A percentile compares a stretch with the other conserved stretches of the same genome.
Conservation (phyloP, 1,139 yeast genomes). For the Yamadazyma sp. region DNA sequence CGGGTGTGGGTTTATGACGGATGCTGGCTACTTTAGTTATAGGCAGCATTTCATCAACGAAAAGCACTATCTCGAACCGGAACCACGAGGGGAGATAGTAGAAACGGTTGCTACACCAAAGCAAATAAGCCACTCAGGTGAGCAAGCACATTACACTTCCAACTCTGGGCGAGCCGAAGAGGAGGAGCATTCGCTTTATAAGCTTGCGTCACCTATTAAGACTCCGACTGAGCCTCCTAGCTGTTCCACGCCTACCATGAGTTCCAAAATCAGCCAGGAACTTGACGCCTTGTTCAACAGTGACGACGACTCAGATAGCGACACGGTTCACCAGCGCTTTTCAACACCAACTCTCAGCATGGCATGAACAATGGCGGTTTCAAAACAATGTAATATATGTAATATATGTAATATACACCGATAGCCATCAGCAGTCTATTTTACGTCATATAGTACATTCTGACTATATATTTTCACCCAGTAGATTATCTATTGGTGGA, state of each 20-base stretch:
- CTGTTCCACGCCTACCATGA: background rate
- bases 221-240: background rate
- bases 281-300: conserved; percentile 19
- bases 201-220: background rate
- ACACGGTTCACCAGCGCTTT: background rate
- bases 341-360: background rate
- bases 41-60: conserved; percentile 27
- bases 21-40: conserved; percentile 36
- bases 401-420: background rate
- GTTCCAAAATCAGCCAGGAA: conserved; percentile 6
- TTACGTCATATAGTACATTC: background rate
- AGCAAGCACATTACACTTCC: too few relatives aligned
- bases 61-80: conserved; percentile 19
- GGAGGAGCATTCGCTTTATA: too few relatives aligned
- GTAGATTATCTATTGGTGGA: too few relatives aligned
- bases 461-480: background rate
- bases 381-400: conserved; percentile 1
- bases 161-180: too few relatives aligned
- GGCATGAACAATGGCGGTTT: too few relatives aligned
- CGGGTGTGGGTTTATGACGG: conserved; percentile 45
- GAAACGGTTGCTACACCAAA: too few relatives aligned
- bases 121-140: too few relatives aligned
- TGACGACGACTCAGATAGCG: background rate
- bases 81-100: conserved; percentile 7
- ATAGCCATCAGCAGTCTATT: too few relatives aligned